Base-by-base conservation (phyloP, 2,329 filamentous ascomycete species). In the Ascochyta fabae region DNA sequence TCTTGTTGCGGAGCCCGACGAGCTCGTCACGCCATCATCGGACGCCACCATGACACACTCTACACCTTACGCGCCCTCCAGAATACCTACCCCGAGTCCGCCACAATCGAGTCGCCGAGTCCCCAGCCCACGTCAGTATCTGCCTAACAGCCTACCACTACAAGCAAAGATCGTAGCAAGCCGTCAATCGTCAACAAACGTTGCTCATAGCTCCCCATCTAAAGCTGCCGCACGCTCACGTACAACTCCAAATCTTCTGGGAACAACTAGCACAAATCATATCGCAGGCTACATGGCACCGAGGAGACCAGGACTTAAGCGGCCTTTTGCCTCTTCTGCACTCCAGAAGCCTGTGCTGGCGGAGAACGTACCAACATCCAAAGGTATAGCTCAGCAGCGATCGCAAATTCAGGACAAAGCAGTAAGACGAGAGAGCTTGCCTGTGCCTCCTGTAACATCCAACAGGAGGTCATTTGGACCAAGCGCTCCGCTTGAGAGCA, bases 1-100 rank as follows among this genome's bases (percentile, higher is more conserved):
- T 9, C 16, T 31, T 15, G n/a, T 58, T 16, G 26, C 36, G 24
- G 58, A 58, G 6, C 19, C 40, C 19, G 48, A 59, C 3, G 52
- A 49, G n/a, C 48, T 55, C 4, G 43, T 56, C 19, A 59, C 59
- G 16, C 16, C 51, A 15, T 31, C 49, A 16, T 22, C 45, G 13
- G 27, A 54, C 1, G 36, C 41, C 7, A 19, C 46, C 41, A 53
- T 51, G 39, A 35, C 56, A 24, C 50, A 61, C 9, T 45, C 54
- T 13, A 59, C 56, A 19, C 8, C 56, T 38, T 43, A 40, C 9
- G 29, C 44, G 8, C 58, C 61, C 15, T 65, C 69, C 10, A 71
- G 67, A 46, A 73, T 74, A 36, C 71, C 70, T 5, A 66, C 67
- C 27, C 69, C 71, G 19, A 71, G 59, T 46, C 68, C 67, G 10